phyloP scores from a whole-genome alignment of 2,329 filamentous ascomycete genomes.

The Trichoderma sp. region DNA sequence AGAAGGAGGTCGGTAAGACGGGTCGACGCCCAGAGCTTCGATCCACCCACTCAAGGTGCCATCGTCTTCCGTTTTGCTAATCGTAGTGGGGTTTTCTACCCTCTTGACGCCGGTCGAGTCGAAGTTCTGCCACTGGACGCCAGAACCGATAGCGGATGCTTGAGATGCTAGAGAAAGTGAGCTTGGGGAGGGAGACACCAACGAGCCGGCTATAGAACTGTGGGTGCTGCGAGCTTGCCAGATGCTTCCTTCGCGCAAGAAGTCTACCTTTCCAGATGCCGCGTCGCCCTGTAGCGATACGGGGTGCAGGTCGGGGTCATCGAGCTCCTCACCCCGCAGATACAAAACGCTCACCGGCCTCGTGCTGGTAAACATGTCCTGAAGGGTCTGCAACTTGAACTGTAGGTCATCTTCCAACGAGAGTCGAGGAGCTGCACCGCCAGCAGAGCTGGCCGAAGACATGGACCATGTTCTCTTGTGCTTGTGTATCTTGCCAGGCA shows the following conservation, averaged over 20 bases:
- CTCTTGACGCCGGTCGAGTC: conserved; percentile 55
- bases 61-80: conserved; percentile 60
- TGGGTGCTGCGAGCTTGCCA: conserved; percentile 59
- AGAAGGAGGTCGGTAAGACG: conserved; percentile 76
- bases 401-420: conserved; percentile 75
- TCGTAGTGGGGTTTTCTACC: conserved; percentile 57
- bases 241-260: conserved; percentile 49
- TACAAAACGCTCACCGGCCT: conserved; percentile 78
- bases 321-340: conserved; percentile 73
- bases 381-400: conserved; percentile 74
- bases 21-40: conserved; percentile 88
- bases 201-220: conserved; percentile 63
- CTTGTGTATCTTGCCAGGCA: conserved; percentile 80
- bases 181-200: conserved; percentile 69
- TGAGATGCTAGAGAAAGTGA: conserved; percentile 66
- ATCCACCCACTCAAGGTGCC: conserved; percentile 80
- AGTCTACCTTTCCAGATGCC: conserved; percentile 59
- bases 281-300: conserved; percentile 73
- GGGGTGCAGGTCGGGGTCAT: conserved; percentile 79
- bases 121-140: conserved; percentile 61
- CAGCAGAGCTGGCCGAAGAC: conserved; percentile 72
- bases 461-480: conserved; percentile 96
- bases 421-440: conserved; percentile 49
- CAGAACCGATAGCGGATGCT: conserved; percentile 47
- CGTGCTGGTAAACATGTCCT: conserved; percentile 89